phyloP scores from a whole-genome alignment of 352 stramenopile genomes.

The Pilasporangium apinafurcum region DNA sequence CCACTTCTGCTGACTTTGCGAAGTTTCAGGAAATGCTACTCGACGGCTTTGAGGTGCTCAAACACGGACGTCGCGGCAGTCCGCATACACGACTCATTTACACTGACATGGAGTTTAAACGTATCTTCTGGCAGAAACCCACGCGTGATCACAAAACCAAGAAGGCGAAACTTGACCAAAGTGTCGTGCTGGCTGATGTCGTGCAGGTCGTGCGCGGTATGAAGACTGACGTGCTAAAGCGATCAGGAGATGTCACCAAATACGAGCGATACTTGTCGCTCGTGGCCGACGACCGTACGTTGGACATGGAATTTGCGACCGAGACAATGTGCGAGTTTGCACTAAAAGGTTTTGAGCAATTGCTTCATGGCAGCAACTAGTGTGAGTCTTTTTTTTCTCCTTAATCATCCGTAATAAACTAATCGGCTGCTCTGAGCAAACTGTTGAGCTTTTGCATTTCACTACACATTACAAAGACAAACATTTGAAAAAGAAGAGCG shows the following conservation, averaged over 20 bases:
- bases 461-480: constrained; percentile 1
- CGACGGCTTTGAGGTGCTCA: constrained; percentile 69
- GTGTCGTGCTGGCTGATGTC: constrained; percentile 54
- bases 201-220: constrained; percentile 69
- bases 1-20: constrained; percentile 19
- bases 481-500: not conserved
- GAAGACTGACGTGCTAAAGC: constrained; percentile 76
- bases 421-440: no score
- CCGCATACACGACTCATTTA: constrained; percentile 64
- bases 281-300: constrained; percentile 54
- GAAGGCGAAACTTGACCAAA: constrained; percentile 63
- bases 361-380: constrained; percentile 19
- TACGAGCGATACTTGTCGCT: constrained; percentile 77
- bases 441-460: no score
- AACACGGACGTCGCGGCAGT: constrained; percentile 60
- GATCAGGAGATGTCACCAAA: constrained; percentile 51
- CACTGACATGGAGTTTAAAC: constrained; percentile 68
- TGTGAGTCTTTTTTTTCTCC: no score
- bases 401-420: no score
- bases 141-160: constrained; percentile 52
- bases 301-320: constrained; percentile 58
- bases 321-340: constrained; percentile 54
- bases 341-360: constrained; percentile 43
- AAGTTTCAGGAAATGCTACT: constrained; percentile 59
- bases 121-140: constrained; percentile 78